Evolutionary conservation across 23 red algal genomes (phyloP), one percentile per base, ranked within the genome.

Genomic region (Agarophyton chilense): DNA sequence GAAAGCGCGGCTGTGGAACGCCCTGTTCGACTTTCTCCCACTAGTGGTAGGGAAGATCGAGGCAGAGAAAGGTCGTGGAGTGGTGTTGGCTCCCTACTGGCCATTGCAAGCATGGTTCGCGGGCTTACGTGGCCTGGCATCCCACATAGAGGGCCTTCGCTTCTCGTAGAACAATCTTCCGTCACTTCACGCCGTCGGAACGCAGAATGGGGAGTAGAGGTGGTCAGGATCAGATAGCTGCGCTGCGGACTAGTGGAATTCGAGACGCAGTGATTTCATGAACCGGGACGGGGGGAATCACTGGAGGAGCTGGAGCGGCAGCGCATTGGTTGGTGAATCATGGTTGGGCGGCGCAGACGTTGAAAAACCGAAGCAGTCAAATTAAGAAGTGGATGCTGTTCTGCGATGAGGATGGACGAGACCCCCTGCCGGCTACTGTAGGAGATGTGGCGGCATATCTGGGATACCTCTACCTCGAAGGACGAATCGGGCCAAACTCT

Each of bases 341-440:
- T 43, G 43, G 73, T 33, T 52, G 43, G 73, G n/a, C 36, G 3
- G 73, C 19, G 4, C 4, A 2, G 0, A 78, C 73, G 46, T 78
- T 40, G 73, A 51, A 17, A 21, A 78, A 78, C 44, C 36, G 73
- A 4, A 18, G 5, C 3, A 41, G 24, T 10, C 73, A 78, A 29
- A 12, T 78, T 9, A 22, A 18, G 26, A 53, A 22, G 34, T 78
- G 44, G 43, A 52, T 78, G 44, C 31, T 4, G 5, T 78, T 78
- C 32, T 78, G 73, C 22, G 73, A 78, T 25, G 73, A 78, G 31
- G 72, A n/a, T n/a, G n/a, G n/a, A n/a, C n/a, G n/a, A n/a, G n/a
- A n/a, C n/a, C n/a, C n/a, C n/a, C n/a, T n/a, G n/a, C n/a, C n/a
- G n/a, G n/a, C n/a, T n/a, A n/a, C n/a, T n/a, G n/a, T n/a, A n/a